These are phyloP conservation scores for Cyclotella atomus DNA, from an alignment of 108 stramenopile genomes.

Conservation along the genomic window DNA sequence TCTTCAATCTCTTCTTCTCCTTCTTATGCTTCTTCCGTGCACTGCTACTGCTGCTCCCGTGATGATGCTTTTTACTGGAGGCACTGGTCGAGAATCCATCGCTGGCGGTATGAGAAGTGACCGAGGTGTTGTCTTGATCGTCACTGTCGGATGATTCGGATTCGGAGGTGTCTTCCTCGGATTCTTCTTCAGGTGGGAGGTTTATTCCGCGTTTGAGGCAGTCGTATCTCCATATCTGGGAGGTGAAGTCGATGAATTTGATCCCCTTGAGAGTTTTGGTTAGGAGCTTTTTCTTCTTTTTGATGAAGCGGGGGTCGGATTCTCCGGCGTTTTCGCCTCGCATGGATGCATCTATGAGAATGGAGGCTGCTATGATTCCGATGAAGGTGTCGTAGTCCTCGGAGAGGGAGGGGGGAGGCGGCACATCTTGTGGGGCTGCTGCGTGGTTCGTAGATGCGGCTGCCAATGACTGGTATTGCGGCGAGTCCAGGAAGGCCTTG, in stretches of 20 bases:
- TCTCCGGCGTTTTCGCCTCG: constrained; percentile 50
- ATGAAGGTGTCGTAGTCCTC: constrained; percentile 40
- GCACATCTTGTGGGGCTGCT: constrained; percentile 2
- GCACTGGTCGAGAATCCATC: constrained; percentile 48
- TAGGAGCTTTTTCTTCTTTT: constrained; percentile 46
- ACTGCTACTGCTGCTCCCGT: constrained; percentile 16
- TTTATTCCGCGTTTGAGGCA: constrained; percentile 7
- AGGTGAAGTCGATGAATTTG: constrained; percentile 24
- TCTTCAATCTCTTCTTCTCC: constrained; percentile 39
- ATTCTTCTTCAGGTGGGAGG: constrained; percentile 4
- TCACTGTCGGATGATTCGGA: constrained; percentile 12
- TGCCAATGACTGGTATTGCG: not conserved
- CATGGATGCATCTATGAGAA: constrained; percentile 52
- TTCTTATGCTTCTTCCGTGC: constrained; percentile 24
- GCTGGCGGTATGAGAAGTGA: constrained; percentile 27
- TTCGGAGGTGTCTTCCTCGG: not conserved
- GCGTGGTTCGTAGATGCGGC: not conserved
- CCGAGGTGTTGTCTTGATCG: constrained; percentile 18
- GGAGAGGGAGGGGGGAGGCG: constrained; percentile 19
- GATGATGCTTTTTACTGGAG: constrained; percentile 19
- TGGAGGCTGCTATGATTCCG: constrained; percentile 46
- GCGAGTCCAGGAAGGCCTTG: not conserved
- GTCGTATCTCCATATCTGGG: constrained; percentile 35
- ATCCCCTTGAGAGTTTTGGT: constrained; percentile 28
- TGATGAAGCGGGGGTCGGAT: constrained; percentile 45